Evolutionary conservation across 2,329 filamentous ascomycete genomes (phyloP).

Genomic region (Aspergillus tanneri): DNA sequence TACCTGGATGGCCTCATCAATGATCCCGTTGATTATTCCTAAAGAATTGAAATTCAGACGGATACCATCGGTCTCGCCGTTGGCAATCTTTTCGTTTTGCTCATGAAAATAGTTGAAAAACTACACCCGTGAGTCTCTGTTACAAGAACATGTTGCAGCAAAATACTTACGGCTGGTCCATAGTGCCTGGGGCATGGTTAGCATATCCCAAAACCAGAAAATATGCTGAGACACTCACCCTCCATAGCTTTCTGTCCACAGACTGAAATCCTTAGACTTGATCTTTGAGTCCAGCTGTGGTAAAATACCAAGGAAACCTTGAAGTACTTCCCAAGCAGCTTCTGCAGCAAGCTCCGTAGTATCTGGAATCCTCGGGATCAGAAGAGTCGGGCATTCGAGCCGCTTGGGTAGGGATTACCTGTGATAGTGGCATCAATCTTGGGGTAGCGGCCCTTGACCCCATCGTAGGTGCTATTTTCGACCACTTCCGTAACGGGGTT

Average conservation of each 20-base stretch:
- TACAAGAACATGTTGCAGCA: neutral
- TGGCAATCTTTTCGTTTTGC: conserved; percentile 56
- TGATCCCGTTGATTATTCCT: conserved; percentile 58
- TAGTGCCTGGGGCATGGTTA: conserved; percentile 45
- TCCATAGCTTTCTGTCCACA: conserved; percentile 59
- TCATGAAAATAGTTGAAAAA: conserved; percentile 60
- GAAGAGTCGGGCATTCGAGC: neutral
- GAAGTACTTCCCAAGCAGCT: conserved; percentile 56
- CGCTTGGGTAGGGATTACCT: conserved; percentile 22
- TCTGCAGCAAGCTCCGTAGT: conserved; percentile 58
- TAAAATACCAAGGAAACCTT: conserved; percentile 54
- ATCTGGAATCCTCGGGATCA: conserved; percentile 30
- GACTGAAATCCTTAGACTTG: conserved; percentile 55
- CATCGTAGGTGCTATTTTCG: conserved; percentile 44
- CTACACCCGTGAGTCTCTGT: conserved; percentile 21
- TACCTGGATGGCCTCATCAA: conserved; percentile 53
- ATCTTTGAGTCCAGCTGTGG: conserved; percentile 51
- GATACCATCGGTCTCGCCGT: conserved; percentile 50
- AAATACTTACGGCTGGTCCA: conserved; percentile 43
- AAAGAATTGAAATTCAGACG: conserved; percentile 56
- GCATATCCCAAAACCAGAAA: neutral
- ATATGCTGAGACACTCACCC: conserved; percentile 37
- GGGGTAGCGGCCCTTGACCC: conserved; percentile 50
- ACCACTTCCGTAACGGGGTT: conserved; percentile 47
- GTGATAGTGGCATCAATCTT: conserved; percentile 51